These are phyloP conservation scores for Aspergillus awamori DNA, from an alignment of 2,329 filamentous ascomycete genomes.

Conservation along the genomic window DNA sequence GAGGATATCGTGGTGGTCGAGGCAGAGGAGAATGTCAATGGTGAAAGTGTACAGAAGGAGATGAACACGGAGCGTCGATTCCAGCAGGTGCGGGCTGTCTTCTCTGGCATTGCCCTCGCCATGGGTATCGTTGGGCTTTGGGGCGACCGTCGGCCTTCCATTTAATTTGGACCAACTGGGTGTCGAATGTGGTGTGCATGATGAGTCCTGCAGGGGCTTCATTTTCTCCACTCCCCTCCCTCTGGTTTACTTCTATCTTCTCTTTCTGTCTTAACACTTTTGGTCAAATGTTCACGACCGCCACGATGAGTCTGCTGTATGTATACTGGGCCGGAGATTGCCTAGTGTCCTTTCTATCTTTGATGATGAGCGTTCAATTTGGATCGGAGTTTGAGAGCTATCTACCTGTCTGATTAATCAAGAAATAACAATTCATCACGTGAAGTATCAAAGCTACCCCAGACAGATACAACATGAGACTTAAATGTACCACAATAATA, in stretches of 20 bases:
- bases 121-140: constrained; percentile 54
- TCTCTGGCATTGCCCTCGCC: constrained; percentile 47
- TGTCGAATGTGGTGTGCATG: neutral
- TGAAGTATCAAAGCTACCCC: too few relatives aligned
- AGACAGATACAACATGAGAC: too few relatives aligned
- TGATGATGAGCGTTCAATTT: neutral
- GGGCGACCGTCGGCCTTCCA: constrained; percentile 41
- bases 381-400: neutral
- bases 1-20: constrained; percentile 44
- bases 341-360: neutral
- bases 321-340: neutral
- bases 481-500: too few relatives aligned
- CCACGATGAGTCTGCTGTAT: constrained; percentile 3
- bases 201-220: neutral
- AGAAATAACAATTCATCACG: neutral
- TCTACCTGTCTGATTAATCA: neutral
- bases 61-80: constrained; percentile 47
- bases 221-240: neutral
- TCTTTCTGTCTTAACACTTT: neutral
- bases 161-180: neutral
- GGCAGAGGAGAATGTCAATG: constrained; percentile 46
- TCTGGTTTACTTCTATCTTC: constrained; percentile 3
- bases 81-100: constrained; percentile 41
- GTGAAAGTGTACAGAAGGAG: constrained; percentile 48
- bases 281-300: neutral